Evolutionary conservation across 2,329 filamentous ascomycete genomes (phyloP).

Genomic region (Fusarium longipes): DNA sequence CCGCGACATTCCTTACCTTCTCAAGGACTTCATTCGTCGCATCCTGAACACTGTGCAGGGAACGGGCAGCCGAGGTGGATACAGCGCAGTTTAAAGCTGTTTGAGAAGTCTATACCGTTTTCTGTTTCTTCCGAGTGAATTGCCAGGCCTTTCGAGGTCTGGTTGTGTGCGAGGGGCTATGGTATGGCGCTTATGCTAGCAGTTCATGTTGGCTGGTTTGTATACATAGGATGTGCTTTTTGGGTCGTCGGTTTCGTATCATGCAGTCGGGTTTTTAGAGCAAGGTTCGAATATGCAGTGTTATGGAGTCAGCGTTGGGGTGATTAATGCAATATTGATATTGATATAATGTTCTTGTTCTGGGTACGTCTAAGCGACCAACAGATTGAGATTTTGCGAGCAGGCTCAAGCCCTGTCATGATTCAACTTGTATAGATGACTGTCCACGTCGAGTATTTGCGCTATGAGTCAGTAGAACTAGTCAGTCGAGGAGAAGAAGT

Average conservation of each 20-base stretch:
- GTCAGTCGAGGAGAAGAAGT: neutral
- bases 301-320: conserved; percentile 1
- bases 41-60: conserved; percentile 88
- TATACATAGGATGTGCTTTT: conserved; percentile 41
- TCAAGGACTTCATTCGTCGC: conserved; percentile 87
- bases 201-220: conserved; percentile 41
- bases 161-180: conserved; percentile 3
- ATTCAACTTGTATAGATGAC: neutral
- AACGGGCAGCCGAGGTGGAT: conserved; percentile 85
- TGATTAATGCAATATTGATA: neutral
- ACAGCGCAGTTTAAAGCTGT: conserved; percentile 81
- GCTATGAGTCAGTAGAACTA: conserved; percentile 1
- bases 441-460: neutral
- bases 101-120: conserved; percentile 1
- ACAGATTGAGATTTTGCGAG: too few relatives aligned
- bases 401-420: neutral
- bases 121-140: neutral
- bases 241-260: conserved; percentile 26
- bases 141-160: neutral
- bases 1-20: conserved; percentile 88
- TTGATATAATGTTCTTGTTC: neutral
- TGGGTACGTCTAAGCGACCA: neutral
- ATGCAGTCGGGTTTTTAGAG: conserved; percentile 39
- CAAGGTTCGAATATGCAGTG: conserved; percentile 16
- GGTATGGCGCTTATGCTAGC: conserved; percentile 45